Conservation (phyloP, 164 flowering plant species). For the Aristolochia californica region DNA sequence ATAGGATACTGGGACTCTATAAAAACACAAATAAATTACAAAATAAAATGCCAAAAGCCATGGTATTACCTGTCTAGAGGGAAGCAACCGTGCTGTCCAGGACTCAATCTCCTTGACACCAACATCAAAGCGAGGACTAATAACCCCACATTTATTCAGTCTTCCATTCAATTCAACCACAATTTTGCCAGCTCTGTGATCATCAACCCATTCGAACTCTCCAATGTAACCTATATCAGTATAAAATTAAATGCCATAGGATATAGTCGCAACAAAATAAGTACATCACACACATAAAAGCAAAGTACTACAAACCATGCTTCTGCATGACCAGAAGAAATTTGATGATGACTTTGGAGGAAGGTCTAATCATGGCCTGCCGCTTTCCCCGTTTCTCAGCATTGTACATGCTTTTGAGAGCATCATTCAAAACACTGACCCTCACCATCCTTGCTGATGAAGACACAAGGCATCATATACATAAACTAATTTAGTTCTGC, state of each 20-base stretch:
- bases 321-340: conserved; percentile 26
- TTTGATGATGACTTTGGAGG: conserved; percentile 23
- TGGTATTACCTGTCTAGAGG: conserved; percentile 22
- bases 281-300: not conserved
- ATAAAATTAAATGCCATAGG: not conserved
- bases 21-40: not conserved
- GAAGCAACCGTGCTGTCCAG: conserved; percentile 23
- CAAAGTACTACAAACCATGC: conserved; percentile 14
- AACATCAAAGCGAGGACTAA: conserved; percentile 25
- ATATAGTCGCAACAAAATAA: not conserved
- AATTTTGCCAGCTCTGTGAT: conserved; percentile 20
- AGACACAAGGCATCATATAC: not conserved
- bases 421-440: conserved; percentile 23
- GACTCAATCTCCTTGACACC: conserved; percentile 20
- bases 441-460: conserved; percentile 11
- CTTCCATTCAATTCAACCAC: conserved; percentile 22
- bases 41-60: not conserved
- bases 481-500: too few species aligned
- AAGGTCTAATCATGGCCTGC: conserved; percentile 30
- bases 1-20: not conserved
- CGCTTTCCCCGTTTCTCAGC: conserved; percentile 31
- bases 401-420: conserved; percentile 32
- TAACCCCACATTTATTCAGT: conserved; percentile 21
- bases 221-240: conserved; percentile 18
- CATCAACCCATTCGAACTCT: conserved; percentile 24